Evolutionary conservation across 2,329 filamentous ascomycete species (phyloP).

Genomic region (Endoconidiophora laricicola): DNA sequence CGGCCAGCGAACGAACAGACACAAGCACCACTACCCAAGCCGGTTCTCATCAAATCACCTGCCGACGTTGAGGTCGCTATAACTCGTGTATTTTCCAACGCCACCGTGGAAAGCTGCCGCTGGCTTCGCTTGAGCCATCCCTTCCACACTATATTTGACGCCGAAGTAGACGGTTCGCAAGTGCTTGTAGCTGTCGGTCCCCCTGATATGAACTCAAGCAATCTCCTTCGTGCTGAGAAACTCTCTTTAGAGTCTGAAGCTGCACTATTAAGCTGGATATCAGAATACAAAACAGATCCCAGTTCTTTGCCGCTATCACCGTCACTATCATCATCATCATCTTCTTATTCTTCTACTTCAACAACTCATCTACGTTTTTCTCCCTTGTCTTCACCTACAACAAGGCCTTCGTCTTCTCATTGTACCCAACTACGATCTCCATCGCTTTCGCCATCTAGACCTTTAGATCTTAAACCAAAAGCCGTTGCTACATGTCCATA

Average conservation of each 20-base stretch:
- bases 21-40: neutral
- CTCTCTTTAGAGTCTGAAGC: slow-evolving; percentile 11
- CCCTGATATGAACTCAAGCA: slow-evolving; percentile 8
- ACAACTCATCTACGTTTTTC: neutral
- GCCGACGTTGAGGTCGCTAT: slow-evolving; percentile 20
- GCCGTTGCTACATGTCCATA: neutral
- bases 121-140: slow-evolving; percentile 11
- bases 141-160: slow-evolving; percentile 10
- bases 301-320: neutral
- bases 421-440: neutral
- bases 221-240: slow-evolving; percentile 5
- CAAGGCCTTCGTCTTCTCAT: neutral
- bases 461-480: neutral
- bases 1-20: neutral
- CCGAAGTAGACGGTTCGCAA: slow-evolving; percentile 7
- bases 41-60: slow-evolving; percentile 11
- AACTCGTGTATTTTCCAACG: slow-evolving; percentile 19
- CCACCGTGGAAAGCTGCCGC: slow-evolving; percentile 18
- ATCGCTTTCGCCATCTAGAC: neutral
- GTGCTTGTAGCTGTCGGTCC: slow-evolving; percentile 11
- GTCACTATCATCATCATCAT: neutral
- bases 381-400: neutral
- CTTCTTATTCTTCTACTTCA: neutral
- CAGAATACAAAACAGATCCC: slow-evolving; percentile 1
- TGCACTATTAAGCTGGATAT: slow-evolving; percentile 10